Percentiles rank a stretch among this genome's conserved stretches.
These are phyloP conservation scores for Pascua sp. DNA, from an alignment of 1,284 basidiomycete genomes.

Conservation along the genomic window DNA sequence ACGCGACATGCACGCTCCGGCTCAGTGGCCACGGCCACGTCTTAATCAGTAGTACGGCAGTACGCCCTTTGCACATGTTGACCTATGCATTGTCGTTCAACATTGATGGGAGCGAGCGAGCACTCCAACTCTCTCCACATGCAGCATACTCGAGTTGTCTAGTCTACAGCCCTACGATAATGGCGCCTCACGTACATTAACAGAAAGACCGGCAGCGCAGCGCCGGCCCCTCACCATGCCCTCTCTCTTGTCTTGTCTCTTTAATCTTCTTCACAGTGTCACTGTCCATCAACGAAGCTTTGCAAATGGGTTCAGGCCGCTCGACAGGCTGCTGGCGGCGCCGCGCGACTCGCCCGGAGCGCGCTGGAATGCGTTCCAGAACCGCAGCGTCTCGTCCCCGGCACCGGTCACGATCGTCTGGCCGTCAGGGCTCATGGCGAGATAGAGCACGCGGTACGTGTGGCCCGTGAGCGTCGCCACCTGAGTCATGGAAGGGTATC, in stretches of 20 bases:
- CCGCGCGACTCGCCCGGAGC: constrained; percentile 10
- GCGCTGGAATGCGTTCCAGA: constrained; percentile 89
- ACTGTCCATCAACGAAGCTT: constrained; percentile 6
- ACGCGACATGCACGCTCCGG: no score
- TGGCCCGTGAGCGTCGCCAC: constrained; percentile 93
- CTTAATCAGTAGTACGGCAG: no score
- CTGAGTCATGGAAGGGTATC: constrained; percentile 87
- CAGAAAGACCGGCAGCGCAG: no score
- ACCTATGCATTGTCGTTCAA: no score
- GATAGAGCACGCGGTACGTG: constrained; percentile 88
- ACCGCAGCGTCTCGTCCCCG: constrained; percentile 92
- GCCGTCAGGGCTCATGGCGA: constrained; percentile 94
- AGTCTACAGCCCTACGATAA: no score
- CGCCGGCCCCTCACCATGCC: not conserved
- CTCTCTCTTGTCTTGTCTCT: not conserved
- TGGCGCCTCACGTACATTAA: no score
- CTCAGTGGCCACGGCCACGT: no score
- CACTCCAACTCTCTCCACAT: no score
- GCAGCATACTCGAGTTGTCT: no score
- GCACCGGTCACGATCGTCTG: constrained; percentile 98
- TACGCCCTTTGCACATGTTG: no score
- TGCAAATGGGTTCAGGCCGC: constrained; percentile 14
- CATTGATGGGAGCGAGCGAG: no score
- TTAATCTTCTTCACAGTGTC: not conserved
- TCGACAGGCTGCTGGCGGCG: not conserved